phyloP scores from a whole-genome alignment of 2,329 filamentous ascomycete species.

The Arthrobotrys pseudoclavata region DNA sequence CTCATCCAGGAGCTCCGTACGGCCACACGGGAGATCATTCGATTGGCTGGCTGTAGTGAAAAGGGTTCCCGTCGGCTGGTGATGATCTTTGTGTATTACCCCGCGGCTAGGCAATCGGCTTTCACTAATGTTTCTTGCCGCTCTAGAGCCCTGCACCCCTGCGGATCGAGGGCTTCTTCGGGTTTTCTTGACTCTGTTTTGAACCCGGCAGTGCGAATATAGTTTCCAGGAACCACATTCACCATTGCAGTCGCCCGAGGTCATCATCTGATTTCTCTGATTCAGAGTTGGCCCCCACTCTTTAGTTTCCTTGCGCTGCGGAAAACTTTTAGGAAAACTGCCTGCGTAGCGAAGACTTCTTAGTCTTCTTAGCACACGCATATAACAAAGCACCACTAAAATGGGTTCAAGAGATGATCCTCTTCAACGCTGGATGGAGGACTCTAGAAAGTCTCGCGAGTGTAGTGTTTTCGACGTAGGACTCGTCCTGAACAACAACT shows the following conservation, averaged over 20 bases:
- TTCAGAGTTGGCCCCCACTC: constrained; percentile 31
- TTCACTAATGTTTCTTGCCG: too few species aligned
- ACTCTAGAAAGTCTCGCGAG: too few species aligned
- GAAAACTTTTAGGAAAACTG: not conserved
- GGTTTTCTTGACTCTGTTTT: not conserved
- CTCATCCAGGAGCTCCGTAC: too few species aligned
- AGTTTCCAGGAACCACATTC: not conserved
- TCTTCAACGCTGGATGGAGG: not conserved
- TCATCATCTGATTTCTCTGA: constrained; percentile 15
- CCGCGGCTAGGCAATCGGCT: too few species aligned
- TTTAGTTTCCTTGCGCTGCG: constrained; percentile 3
- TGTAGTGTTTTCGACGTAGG: not conserved
- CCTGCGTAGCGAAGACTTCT: not conserved
- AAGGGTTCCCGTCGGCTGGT: not conserved
- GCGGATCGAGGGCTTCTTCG: not conserved
- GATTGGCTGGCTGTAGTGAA: not conserved
- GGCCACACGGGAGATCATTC: too few species aligned
- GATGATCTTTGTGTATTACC: too few species aligned
- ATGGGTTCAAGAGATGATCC: not conserved
- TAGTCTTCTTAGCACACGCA: not conserved
- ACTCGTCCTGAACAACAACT: not conserved
- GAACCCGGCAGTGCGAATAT: not conserved
- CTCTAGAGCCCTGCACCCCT: too few species aligned
- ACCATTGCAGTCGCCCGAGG: constrained; percentile 16
- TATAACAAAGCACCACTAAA: not conserved